phyloP scores from a whole-genome alignment of 441 rosid genomes.

The Metrosideros polymorpha region DNA sequence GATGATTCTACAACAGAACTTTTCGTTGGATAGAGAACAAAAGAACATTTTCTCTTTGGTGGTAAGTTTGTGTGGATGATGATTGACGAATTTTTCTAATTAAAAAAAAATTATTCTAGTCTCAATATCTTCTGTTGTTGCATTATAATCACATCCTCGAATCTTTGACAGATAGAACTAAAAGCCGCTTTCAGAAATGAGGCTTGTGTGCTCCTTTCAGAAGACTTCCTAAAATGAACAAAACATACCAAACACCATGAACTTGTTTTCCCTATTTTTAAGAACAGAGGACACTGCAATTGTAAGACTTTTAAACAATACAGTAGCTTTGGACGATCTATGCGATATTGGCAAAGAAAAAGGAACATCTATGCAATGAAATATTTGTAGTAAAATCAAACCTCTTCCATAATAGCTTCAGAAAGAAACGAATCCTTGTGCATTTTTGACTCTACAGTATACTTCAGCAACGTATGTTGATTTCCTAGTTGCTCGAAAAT shows the following conservation, averaged over 20 bases:
- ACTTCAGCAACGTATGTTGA: constrained; percentile 86
- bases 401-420: constrained; percentile 99
- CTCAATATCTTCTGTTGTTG: neutral
- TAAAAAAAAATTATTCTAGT: neutral
- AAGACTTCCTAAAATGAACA: neutral
- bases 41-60: neutral
- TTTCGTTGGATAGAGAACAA: neutral
- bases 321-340: neutral
- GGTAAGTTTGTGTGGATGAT: neutral
- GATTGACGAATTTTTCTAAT: neutral
- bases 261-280: neutral
- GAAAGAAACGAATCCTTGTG: constrained; percentile 83
- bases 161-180: neutral
- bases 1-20: neutral
- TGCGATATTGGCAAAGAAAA: neutral
- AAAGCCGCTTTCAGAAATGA: neutral
- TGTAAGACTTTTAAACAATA: neutral
- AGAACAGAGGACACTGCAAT: neutral
- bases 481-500: constrained; percentile 81
- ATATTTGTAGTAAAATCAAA: neutral
- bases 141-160: neutral
- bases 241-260: neutral
- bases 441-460: constrained; percentile 87
- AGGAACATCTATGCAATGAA: neutral
- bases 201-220: neutral